Base-by-base conservation (phyloP, 345 rosid species). In the Aquilaria sinensis region DNA sequence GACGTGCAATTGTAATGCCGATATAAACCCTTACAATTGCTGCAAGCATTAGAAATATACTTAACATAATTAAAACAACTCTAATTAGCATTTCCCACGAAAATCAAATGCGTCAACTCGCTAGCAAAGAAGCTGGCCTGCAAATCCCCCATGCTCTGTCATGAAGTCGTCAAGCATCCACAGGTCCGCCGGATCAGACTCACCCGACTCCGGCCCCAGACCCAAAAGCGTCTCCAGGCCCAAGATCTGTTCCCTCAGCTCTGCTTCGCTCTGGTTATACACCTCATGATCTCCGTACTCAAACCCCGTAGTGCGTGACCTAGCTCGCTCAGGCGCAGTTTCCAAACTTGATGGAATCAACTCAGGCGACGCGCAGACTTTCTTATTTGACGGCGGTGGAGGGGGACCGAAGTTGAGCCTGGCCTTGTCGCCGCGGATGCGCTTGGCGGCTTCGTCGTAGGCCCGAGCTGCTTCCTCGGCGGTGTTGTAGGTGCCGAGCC, bases 111-210 rank as follows among this genome's bases (percentile, higher is more conserved):
- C 23, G 23, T 23, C 43, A 37, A 37, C 43, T 37, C 5, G 43
- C 43, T 37, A 37, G 43, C 37, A 69, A 48, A 50, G 9, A 30
- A 61, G 37, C 56, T 41, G 68, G 30, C 31, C 14, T 58, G 70
- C 43, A 37, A 23, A 37, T 37, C 61, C 53, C 71, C 66, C 78
- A 46, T 55, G 73, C 51, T 69, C 80, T 10, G 81, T 66, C 64
- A 78, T 76, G 53, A 83, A 65, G 65, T 86, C 87, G 59, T 82
- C 92, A 49, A 88, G 70, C 88, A 80, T 83, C 98, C 98, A 88
- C 15, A 83, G 74, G 67, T 80, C 87, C 73, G 54, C 61, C 51
- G 73, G 32, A 10, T 67, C 72, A 37, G 75, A 43, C 62, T 55
- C 58, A 37, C 43, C 43, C 56, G 61, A 61, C 31, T 9, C 43